These are phyloP conservation scores for Inonotus obliquus DNA, from an alignment of 1,284 basidiomycete genomes.

Conservation along the genomic window DNA sequence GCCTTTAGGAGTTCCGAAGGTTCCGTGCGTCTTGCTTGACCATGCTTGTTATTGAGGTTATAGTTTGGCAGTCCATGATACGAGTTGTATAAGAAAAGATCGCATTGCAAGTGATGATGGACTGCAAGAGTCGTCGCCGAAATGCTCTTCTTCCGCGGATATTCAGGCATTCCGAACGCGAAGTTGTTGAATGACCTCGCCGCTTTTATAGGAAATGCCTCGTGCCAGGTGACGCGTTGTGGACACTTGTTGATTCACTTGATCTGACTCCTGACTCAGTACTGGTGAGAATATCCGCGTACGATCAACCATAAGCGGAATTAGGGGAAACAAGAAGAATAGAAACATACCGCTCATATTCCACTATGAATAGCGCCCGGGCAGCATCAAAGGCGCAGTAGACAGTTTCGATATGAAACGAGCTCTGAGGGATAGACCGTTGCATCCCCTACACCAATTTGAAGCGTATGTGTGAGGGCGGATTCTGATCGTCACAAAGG, in stretches of 20 bases:
- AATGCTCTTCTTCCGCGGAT: conserved; percentile 1
- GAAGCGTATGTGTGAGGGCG: too few relatives aligned
- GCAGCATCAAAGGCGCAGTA: too few relatives aligned
- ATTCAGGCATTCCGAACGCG: not conserved
- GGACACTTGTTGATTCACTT: not conserved
- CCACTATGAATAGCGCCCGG: too few relatives aligned
- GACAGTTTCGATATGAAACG: too few relatives aligned
- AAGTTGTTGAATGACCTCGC: not conserved
- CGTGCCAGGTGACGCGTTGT: not conserved
- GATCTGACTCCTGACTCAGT: not conserved
- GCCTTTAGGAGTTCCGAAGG: conserved; percentile 34
- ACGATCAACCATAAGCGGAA: too few relatives aligned
- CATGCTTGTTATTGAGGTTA: not conserved
- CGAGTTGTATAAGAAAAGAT: conserved; percentile 42
- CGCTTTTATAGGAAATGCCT: not conserved
- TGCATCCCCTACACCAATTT: too few relatives aligned
- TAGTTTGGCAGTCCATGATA: conserved; percentile 28
- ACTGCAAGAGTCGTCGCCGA: conserved; percentile 42
- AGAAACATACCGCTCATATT: too few relatives aligned
- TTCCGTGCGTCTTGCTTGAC: not conserved
- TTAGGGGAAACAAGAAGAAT: too few relatives aligned
- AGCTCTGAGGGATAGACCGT: too few relatives aligned
- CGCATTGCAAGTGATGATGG: conserved; percentile 42
- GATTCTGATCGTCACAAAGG: too few relatives aligned
- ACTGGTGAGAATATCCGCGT: not conserved